Conservation (phyloP, 2,329 filamentous ascomycete genomes). For the Cryphonectria naterciae region DNA sequence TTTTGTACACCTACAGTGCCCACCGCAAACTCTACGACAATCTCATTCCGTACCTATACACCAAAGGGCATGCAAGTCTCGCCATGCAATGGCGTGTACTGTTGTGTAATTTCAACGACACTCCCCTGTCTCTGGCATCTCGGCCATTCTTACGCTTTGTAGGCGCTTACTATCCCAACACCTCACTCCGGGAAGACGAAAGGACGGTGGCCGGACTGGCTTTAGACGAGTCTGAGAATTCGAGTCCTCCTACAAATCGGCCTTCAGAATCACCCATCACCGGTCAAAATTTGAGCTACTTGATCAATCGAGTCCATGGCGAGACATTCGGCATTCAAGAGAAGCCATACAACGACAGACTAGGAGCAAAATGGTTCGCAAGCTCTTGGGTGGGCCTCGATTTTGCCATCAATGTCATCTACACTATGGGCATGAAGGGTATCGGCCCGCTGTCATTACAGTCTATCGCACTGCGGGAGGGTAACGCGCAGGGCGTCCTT, state of each 20-base stretch:
- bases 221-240: conserved; percentile 33
- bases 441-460: conserved; percentile 80
- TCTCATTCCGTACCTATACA: conserved; percentile 56
- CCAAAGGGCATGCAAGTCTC: conserved; percentile 47
- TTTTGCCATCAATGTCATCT: conserved; percentile 70
- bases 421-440: conserved; percentile 69
- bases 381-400: conserved; percentile 71
- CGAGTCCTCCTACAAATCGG: neutral
- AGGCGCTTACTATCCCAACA: conserved; percentile 48
- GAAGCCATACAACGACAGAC: conserved; percentile 64
- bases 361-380: conserved; percentile 83
- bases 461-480: conserved; percentile 72
- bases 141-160: conserved; percentile 55
- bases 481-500: conserved; percentile 58
- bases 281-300: conserved; percentile 38
- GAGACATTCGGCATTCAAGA: conserved; percentile 44
- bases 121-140: conserved; percentile 45
- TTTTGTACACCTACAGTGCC: conserved; percentile 50
- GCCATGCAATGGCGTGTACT: conserved; percentile 54
- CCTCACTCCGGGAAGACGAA: conserved; percentile 45
- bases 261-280: conserved; percentile 22
- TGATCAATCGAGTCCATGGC: conserved; percentile 45
- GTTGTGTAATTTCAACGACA: conserved; percentile 46
- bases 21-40: conserved; percentile 54
- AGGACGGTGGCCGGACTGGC: conserved; percentile 32